Evolutionary conservation across 306 rosid genomes (phyloP).

Genomic region (Medicago lupulina): DNA sequence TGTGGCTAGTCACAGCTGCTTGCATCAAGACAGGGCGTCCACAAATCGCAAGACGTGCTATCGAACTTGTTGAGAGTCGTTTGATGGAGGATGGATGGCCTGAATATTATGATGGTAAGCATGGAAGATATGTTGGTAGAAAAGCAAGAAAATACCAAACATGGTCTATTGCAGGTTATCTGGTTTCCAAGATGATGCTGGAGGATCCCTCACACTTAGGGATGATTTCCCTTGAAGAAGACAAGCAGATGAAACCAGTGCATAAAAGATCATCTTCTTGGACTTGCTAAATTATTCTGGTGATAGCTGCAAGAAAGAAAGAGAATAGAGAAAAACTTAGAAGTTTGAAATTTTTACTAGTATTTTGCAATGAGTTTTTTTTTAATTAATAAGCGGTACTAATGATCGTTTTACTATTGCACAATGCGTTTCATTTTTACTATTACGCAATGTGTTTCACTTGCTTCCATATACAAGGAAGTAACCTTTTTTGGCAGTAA

Average conservation of each 20-base stretch:
- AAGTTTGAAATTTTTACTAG: conserved; percentile 13
- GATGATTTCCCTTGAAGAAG: conserved; percentile 94
- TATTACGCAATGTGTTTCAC: conserved; percentile 4
- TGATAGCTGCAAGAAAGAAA: conserved; percentile 41
- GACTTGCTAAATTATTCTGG: conserved; percentile 60
- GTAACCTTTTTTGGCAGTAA: background rate
- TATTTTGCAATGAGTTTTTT: conserved; percentile 7
- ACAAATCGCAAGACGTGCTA: conserved; percentile 81
- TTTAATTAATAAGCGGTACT: no score
- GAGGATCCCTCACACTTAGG: conserved; percentile 93
- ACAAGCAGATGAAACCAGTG: conserved; percentile 85
- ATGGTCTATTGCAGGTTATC: conserved; percentile 90
- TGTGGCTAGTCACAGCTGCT: conserved; percentile 92
- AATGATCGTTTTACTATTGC: no score
- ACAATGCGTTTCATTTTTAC: background rate
- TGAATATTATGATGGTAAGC: conserved; percentile 86
- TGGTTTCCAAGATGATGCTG: conserved; percentile 92
- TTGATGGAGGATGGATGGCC: conserved; percentile 88
- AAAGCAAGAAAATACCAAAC: conserved; percentile 92
- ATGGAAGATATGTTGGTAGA: conserved; percentile 81
- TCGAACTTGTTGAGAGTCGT: conserved; percentile 85
- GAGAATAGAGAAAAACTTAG: conserved; percentile 45
- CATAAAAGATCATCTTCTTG: conserved; percentile 83
- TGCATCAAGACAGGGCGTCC: conserved; percentile 89
- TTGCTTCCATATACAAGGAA: background rate